phyloP scores from a whole-genome alignment of 2,329 filamentous ascomycete genomes.

The Falciphora oryzae region DNA sequence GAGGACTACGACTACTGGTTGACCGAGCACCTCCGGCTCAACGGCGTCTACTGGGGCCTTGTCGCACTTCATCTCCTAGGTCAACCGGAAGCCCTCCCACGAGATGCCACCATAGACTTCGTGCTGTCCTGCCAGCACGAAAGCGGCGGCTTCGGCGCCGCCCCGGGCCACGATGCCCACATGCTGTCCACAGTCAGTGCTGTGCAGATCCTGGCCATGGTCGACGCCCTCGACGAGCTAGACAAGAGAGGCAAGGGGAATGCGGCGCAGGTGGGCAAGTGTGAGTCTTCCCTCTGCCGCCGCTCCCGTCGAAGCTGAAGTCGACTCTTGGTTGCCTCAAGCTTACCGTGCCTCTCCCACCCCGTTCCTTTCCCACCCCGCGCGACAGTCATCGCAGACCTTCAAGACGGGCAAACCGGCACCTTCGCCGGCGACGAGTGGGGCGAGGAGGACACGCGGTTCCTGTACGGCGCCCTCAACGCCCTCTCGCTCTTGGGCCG shows the following conservation, averaged over 20 bases:
- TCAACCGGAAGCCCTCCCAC: slow-evolving; percentile 73
- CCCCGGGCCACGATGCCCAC: slow-evolving; percentile 90
- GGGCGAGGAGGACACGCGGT: slow-evolving; percentile 94
- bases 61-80: slow-evolving; percentile 81
- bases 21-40: slow-evolving; percentile 92
- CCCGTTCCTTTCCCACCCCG: neutral
- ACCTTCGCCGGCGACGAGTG: slow-evolving; percentile 93
- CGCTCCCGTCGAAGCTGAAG: neutral
- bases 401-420: slow-evolving; percentile 76
- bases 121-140: slow-evolving; percentile 92
- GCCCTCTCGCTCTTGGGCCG: slow-evolving; percentile 78
- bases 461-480: slow-evolving; percentile 86
- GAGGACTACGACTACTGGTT: slow-evolving; percentile 98
- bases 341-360: neutral
- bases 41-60: slow-evolving; percentile 94
- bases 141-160: slow-evolving; percentile 86
- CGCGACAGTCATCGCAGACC: slow-evolving; percentile 62
- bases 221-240: slow-evolving; percentile 79
- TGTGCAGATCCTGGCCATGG: slow-evolving; percentile 83
- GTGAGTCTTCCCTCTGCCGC: slow-evolving; percentile 45
- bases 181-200: slow-evolving; percentile 95
- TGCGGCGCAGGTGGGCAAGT: slow-evolving; percentile 63
- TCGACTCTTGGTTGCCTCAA: neutral
- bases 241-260: slow-evolving; percentile 66
- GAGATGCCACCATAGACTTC: slow-evolving; percentile 78